Base-by-base conservation (phyloP, 139 green algal genomes). In the Chlorella vulgaris region DNA sequence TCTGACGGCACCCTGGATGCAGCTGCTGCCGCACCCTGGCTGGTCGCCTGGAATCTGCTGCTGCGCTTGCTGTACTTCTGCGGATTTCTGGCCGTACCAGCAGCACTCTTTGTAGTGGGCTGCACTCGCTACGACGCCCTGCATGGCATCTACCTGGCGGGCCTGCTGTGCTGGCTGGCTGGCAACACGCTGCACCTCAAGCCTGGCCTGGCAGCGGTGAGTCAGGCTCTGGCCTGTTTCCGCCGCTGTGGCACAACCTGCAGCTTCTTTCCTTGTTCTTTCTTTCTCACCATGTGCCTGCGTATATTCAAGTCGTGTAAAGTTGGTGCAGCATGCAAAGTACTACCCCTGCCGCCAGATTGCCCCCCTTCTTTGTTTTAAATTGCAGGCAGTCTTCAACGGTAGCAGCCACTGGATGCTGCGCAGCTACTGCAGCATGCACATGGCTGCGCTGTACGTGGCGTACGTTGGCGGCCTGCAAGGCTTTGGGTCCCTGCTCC, bases 111-210 rank as follows among this genome's bases (percentile, higher is more conserved):
- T 28, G 60, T 43, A 21, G 84, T 83, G 15, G 84, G 86, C 4
- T 42, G 60, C 0, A 29, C 53, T 22, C 31, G 33, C 6, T 81
- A 78, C 13, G 58, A 85, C 31, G 66, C 80, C 26, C 76, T 89
- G 61, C 76, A 89, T 50, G 68, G 62, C 15, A 29, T 29, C n/a
- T 88, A 88, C 47, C 43, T 86, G 63, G 61, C 42, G n/a, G n/a
- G 82, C 10, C n/a, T 87, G 58, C 36, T 87, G 35, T 3, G n/a
- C 7, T 40, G 36, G 24, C 74, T 87, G 50, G 43, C 81, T 38
- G 36, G 13, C 0, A 24, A 29, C 10, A 81, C 66, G 26, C 43
- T 85, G 29, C 38, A 28, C 7, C 42, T 89, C 66, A 73, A 82
- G 71, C 86, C 83, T 0, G 5, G 8, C 19, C n/a, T 80, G 33